phyloP scores from a whole-genome alignment of 352 stramenopile genomes.

The Pythium aristosporum region DNA sequence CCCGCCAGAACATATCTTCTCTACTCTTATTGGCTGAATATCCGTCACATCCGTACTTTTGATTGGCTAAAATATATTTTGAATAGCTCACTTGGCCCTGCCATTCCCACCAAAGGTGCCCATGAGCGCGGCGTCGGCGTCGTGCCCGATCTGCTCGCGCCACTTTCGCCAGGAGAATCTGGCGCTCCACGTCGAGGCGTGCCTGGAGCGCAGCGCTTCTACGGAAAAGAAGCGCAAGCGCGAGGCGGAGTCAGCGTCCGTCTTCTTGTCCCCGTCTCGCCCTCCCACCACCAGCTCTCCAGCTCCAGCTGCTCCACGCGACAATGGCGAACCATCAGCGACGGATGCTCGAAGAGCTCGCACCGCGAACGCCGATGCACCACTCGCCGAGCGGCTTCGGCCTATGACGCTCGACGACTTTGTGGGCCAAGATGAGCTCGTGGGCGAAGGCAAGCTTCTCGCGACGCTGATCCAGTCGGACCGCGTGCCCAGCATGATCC shows the following conservation, averaged over 20 bases:
- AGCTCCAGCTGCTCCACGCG: neutral
- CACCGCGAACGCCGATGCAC: constrained; percentile 28
- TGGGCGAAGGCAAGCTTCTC: constrained; percentile 60
- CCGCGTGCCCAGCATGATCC: constrained; percentile 82
- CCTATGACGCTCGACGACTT: constrained; percentile 59
- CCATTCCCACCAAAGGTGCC: neutral
- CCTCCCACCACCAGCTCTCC: neutral
- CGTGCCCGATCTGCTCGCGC: constrained; percentile 75
- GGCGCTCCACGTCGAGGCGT: constrained; percentile 68
- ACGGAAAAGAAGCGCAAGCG: constrained; percentile 58
- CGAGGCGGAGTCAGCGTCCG: neutral
- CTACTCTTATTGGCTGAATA: neutral
- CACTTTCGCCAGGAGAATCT: constrained; percentile 78
- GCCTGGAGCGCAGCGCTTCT: constrained; percentile 34
- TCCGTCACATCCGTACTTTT: neutral
- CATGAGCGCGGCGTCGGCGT: constrained; percentile 26
- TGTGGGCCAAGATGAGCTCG: constrained; percentile 67
- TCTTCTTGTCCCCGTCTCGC: neutral
- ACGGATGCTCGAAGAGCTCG: neutral
- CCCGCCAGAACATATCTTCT: neutral
- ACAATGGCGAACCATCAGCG: neutral
- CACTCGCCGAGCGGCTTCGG: constrained; percentile 77
- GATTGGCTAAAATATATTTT: constrained; percentile 3
- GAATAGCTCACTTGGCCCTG: constrained; percentile 2
- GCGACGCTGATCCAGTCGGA: constrained; percentile 60